These are phyloP conservation scores for Globisporangium orthogonon DNA, from an alignment of 352 stramenopile genomes.

Conservation along the genomic window DNA sequence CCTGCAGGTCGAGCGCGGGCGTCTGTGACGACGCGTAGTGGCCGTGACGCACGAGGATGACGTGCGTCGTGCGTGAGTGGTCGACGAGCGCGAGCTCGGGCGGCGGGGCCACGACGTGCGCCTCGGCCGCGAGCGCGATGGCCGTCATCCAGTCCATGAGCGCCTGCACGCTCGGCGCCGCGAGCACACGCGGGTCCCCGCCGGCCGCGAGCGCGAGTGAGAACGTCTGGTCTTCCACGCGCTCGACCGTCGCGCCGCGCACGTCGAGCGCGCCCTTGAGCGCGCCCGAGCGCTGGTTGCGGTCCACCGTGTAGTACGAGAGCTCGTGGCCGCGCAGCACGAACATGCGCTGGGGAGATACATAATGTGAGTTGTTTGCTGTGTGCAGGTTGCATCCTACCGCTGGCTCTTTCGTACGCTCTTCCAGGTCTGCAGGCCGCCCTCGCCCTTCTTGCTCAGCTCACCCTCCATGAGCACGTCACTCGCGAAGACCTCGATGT, in stretches of 20 bases:
- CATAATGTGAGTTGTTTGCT: neutral
- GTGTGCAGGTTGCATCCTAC: too few relatives aligned
- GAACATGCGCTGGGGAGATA: slow-evolving; percentile 44
- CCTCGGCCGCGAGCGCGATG: slow-evolving; percentile 40
- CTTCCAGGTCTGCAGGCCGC: slow-evolving; percentile 54
- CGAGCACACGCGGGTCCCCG: slow-evolving; percentile 28
- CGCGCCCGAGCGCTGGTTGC: slow-evolving; percentile 34
- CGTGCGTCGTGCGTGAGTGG: slow-evolving; percentile 60
- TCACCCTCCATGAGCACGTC: slow-evolving; percentile 71
- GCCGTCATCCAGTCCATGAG: slow-evolving; percentile 77
- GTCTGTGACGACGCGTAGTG: slow-evolving; percentile 51
- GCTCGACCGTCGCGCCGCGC: slow-evolving; percentile 35
- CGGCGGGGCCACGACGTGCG: slow-evolving; percentile 30
- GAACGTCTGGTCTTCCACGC: slow-evolving; percentile 34
- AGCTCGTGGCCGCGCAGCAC: slow-evolving; percentile 62
- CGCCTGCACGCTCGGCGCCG: slow-evolving; percentile 39
- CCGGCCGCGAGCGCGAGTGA: slow-evolving; percentile 20
- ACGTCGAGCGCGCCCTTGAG: slow-evolving; percentile 62
- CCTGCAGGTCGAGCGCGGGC: slow-evolving; percentile 40
- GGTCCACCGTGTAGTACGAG: slow-evolving; percentile 59
- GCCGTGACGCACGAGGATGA: slow-evolving; percentile 62
- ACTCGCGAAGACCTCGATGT: slow-evolving; percentile 46
- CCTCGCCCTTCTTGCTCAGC: slow-evolving; percentile 61
- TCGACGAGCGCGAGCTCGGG: slow-evolving; percentile 46
- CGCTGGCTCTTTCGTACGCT: slow-evolving; percentile 30